Evolutionary conservation across 202 grass and related monocot genomes (phyloP).

Genomic region (Schoenoplectus triqueter): DNA sequence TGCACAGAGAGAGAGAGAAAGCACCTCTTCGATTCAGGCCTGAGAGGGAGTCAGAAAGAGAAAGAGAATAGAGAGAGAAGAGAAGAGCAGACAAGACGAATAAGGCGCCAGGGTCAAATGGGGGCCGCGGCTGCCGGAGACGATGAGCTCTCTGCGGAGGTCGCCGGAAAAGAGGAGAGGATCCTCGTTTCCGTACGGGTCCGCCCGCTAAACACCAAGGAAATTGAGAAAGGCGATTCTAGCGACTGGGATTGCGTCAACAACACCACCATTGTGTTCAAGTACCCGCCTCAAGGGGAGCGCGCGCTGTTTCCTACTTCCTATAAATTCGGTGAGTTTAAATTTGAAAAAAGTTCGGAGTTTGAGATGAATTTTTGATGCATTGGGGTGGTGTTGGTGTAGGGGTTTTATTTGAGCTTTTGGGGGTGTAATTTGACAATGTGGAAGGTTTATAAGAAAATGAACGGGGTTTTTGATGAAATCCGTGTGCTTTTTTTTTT

Average conservation of each 20-base stretch:
- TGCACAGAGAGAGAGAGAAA: background rate
- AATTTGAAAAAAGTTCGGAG: background rate
- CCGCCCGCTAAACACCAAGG: slow-evolving; percentile 70
- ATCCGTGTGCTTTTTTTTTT: background rate
- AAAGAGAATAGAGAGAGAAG: background rate
- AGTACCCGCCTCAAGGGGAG: slow-evolving; percentile 58
- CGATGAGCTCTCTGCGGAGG: slow-evolving; percentile 47
- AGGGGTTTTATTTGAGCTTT: background rate
- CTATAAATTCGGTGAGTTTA: slow-evolving; percentile 71
- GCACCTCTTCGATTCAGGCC: background rate
- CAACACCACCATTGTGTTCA: slow-evolving; percentile 66
- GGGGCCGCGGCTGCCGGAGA: slow-evolving; percentile 30
- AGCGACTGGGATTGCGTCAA: slow-evolving; percentile 74
- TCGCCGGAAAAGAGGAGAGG: slow-evolving; percentile 54
- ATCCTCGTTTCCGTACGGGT: slow-evolving; percentile 88
- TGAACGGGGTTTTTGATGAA: background rate
- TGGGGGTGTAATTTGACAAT: slow-evolving; percentile 22
- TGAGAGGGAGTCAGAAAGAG: background rate
- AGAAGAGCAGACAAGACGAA: background rate
- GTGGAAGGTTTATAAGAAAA: slow-evolving; percentile 34
- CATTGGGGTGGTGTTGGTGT: slow-evolving; percentile 20
- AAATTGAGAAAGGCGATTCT: slow-evolving; percentile 66
- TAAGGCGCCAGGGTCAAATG: background rate
- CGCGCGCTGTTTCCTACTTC: slow-evolving; percentile 61
- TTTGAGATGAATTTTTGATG: background rate